Percentiles rank a stretch among this genome's conserved stretches.
phyloP scores from a whole-genome alignment of 208 protist genomes.

The Zelonia costaricensis region DNA sequence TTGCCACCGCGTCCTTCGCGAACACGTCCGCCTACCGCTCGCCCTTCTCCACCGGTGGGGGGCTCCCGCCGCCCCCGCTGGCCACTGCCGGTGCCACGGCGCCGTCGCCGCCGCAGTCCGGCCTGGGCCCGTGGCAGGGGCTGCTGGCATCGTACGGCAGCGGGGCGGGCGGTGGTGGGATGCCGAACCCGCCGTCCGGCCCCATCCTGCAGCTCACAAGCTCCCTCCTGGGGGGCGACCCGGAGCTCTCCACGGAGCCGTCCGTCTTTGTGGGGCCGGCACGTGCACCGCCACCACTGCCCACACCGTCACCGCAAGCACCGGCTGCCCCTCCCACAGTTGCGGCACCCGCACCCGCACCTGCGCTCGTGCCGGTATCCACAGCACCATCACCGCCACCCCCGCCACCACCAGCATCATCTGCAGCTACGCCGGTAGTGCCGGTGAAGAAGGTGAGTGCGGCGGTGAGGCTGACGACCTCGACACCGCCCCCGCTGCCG shows the following conservation, averaged over 20 bases:
- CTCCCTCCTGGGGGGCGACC: not conserved
- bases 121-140: slow-evolving; percentile 5
- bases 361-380: no score
- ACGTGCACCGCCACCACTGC: no score
- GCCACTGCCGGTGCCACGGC: slow-evolving; percentile 4
- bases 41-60: slow-evolving; percentile 13
- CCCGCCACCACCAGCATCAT: no score
- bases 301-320: not conserved
- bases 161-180: not conserved
- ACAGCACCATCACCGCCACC: no score
- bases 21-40: slow-evolving; percentile 1
- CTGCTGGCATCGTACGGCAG: slow-evolving; percentile 4
- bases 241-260: slow-evolving; percentile 15
- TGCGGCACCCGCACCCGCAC: no score
- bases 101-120: slow-evolving; percentile 1
- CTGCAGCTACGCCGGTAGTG: no score
- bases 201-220: not conserved
- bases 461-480: no score
- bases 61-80: slow-evolving; percentile 18
- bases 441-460: no score
- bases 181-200: not conserved
- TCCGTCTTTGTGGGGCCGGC: slow-evolving; percentile 4
- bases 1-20: not conserved
- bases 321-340: not conserved
- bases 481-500: no score